Base-by-base conservation (phyloP, 2,329 filamentous ascomycete genomes). In the Hirsutella thompsonii region DNA sequence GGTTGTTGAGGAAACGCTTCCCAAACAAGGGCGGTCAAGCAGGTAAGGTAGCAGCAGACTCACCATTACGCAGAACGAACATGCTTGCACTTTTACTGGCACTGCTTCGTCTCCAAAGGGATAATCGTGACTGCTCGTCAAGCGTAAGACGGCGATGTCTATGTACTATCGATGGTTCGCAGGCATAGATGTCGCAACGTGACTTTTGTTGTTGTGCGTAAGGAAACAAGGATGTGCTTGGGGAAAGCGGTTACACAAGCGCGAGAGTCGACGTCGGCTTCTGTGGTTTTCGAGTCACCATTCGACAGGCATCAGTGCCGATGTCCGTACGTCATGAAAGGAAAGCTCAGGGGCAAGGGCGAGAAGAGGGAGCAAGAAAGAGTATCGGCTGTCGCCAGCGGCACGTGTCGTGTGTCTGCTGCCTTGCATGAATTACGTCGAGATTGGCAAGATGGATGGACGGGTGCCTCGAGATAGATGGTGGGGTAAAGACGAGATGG, bases 31-130 rank as follows among this genome's bases (percentile, higher is more conserved):
- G 11, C 4, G 11, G 36, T 19, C n/a, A 11, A 29, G 21, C 21
- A 8, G 9, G 23, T n/a, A 16, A 35, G 29, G 37, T 39, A 19
- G 20, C 14, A 5, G n/a, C 20, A 10, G 20, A 61, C 69, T 55
- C 55, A 66, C 64, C 63, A 55, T 65, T 66, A 45, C 60, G 57
- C 46, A 65, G 58, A 44, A 67, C 58, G 51, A 67, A 67, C 64
- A 67, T 67, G 40, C 40, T 46, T 43, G 42, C 35, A 16, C 36
- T 26, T 4, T 19, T 23, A 21, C 36, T 39, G 3, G 13, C n/a
- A 20, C 40, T n/a, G 2, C 8, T n/a, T 8, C n/a, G 14, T 8
- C n/a, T 18, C 16, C 14, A 18, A 18, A n/a, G 9, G 14, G 13
- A 5, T 3, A n/a, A 14, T n/a, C 11, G 14, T 3, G 8, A 8